phyloP scores from a whole-genome alignment of 495 filamentous ascomycete genomes.

The Thermochaetoides thermophila region DNA sequence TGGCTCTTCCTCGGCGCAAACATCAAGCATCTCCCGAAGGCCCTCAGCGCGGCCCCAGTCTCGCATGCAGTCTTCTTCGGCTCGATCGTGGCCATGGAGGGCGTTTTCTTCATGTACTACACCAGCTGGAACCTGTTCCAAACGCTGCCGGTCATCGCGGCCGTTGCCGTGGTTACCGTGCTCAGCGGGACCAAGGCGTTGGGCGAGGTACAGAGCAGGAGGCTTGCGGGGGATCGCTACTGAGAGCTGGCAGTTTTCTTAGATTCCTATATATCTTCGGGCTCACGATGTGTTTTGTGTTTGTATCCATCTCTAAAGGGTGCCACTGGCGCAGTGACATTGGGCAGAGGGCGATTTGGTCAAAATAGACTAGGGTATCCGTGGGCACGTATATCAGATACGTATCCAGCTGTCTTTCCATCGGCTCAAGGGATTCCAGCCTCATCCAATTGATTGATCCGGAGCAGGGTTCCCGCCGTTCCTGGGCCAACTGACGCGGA shows the following conservation, averaged over 20 bases:
- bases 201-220: conserved; percentile 77
- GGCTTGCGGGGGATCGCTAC: conserved; percentile 66
- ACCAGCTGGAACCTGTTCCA: conserved; percentile 88
- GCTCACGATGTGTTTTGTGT: too few species aligned
- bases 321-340: too few species aligned
- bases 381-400: too few species aligned
- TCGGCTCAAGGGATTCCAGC: too few species aligned
- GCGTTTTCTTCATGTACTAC: conserved; percentile 91
- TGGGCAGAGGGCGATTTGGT: too few species aligned
- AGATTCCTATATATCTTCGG: too few species aligned
- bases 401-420: too few species aligned
- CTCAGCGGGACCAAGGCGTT: conserved; percentile 84
- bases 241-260: conserved; percentile 6
- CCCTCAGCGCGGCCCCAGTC: conserved; percentile 56
- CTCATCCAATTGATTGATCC: too few species aligned
- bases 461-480: too few species aligned
- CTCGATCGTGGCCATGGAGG: conserved; percentile 74
- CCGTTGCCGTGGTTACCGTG: conserved; percentile 56
- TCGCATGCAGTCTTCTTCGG: conserved; percentile 70
- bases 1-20: conserved; percentile 80
- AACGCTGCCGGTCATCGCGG: conserved; percentile 55
- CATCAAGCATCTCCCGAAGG: conserved; percentile 59
- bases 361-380: too few species aligned
- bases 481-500: too few species aligned
- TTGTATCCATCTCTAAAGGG: too few species aligned